phyloP scores from a whole-genome alignment of 306 rosid species.

The Neltuma alba region DNA sequence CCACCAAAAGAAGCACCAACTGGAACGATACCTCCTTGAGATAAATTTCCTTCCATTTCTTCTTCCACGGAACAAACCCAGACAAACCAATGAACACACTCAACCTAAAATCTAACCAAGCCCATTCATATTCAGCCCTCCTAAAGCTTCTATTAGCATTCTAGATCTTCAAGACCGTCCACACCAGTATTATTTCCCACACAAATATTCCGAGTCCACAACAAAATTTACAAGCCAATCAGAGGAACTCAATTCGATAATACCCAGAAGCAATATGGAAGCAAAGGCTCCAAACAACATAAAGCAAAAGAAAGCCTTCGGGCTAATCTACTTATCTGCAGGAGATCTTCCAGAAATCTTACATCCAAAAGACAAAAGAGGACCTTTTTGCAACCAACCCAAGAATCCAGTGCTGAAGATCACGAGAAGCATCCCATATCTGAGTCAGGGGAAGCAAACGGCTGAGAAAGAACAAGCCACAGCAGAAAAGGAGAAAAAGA shows the following conservation, averaged over 20 bases:
- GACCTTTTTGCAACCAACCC: conserved; percentile 35
- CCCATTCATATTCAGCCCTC: conserved; percentile 22
- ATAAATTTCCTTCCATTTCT: conserved; percentile 80
- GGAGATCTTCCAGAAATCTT: conserved; percentile 32
- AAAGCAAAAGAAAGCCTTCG: background rate
- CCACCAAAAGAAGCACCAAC: conserved; percentile 70
- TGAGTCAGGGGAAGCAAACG: conserved; percentile 1
- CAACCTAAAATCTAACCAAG: conserved; percentile 15
- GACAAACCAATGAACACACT: conserved; percentile 40
- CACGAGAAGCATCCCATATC: conserved; percentile 35
- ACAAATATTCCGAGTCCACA: conserved; percentile 11
- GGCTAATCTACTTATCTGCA: conserved; percentile 46
- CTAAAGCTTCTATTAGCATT: conserved; percentile 28
- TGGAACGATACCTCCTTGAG: conserved; percentile 74
- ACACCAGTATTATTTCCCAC: background rate
- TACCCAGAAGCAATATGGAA: conserved; percentile 17
- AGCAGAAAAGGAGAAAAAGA: background rate
- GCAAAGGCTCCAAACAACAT: background rate
- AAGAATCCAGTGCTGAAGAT: conserved; percentile 33
- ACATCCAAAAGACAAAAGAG: conserved; percentile 38
- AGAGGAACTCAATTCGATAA: conserved; percentile 27
- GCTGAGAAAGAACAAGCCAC: background rate
- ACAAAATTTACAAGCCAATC: conserved; percentile 23
- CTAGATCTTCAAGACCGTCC: conserved; percentile 28
- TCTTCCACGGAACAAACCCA: conserved; percentile 41